Conservation (phyloP, 306 rosid species). For the Cajanus cajan region DNA sequence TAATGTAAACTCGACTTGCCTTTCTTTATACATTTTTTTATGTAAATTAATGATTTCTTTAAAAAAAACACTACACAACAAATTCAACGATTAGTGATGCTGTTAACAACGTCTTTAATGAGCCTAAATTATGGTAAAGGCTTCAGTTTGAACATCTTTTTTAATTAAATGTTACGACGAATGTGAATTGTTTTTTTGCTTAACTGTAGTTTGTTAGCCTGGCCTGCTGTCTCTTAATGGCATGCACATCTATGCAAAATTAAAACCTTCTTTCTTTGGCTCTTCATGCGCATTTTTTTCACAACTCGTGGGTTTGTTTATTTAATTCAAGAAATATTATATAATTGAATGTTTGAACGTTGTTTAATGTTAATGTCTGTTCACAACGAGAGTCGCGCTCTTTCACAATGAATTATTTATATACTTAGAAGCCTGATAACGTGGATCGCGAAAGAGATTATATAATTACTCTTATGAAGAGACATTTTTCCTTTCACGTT, state of each 20-base stretch:
- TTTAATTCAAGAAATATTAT: background rate
- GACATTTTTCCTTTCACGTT: slow-evolving; percentile 6
- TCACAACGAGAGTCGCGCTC: background rate
- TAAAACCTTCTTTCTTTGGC: background rate
- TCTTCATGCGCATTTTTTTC: slow-evolving; percentile 4
- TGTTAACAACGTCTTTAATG: background rate
- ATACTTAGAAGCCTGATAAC: background rate
- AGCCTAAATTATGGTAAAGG: background rate
- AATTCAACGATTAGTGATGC: background rate
- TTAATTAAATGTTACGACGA: background rate
- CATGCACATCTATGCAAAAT: slow-evolving; percentile 4
- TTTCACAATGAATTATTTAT: background rate
- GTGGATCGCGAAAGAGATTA: background rate
- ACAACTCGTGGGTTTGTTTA: background rate
- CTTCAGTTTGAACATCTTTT: background rate
- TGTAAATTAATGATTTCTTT: background rate
- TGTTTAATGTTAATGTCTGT: background rate
- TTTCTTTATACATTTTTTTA: background rate
- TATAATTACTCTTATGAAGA: background rate
- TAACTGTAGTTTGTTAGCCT: background rate
- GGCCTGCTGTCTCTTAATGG: slow-evolving; percentile 3
- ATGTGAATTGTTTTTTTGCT: background rate
- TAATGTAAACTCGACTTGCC: background rate
- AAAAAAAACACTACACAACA: background rate
- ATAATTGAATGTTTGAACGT: background rate